Evolutionary conservation across 163 green algal species (phyloP), one percentile per base, ranked within the genome.

Genomic region (Chlamydomonas reinhardtii): DNA sequence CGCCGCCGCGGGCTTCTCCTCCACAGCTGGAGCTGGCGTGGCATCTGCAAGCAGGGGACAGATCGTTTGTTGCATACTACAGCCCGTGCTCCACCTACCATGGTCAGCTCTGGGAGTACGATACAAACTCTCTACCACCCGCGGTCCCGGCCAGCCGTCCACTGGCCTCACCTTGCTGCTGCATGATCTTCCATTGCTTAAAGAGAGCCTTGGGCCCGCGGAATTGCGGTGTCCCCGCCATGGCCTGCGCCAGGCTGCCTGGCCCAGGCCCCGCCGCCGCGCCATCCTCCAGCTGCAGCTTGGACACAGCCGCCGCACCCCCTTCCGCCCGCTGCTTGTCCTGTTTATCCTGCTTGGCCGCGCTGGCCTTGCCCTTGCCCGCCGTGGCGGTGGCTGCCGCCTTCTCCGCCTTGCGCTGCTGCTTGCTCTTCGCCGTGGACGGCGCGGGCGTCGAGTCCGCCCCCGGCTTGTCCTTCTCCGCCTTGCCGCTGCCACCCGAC

Each of bases 101-200:
- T n/a, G n/a, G n/a, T n/a, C n/a, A n/a, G n/a, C n/a, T n/a, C n/a
- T n/a, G n/a, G n/a, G n/a, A n/a, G n/a, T n/a, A n/a, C n/a, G n/a
- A n/a, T n/a, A n/a, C n/a, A n/a, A n/a, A n/a, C n/a, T n/a, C n/a
- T n/a, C n/a, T n/a, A n/a, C n/a, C n/a, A n/a, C n/a, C n/a, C n/a
- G n/a, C n/a, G n/a, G n/a, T n/a, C n/a, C n/a, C n/a, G n/a, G n/a
- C n/a, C n/a, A n/a, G n/a, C n/a, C n/a, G n/a, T n/a, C n/a, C n/a
- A n/a, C n/a, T n/a, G n/a, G n/a, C n/a, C 79, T 5, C 24, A 86
- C 76, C 84, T 84, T 89, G 88, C 84, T 87, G 85, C 72, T 85
- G 76, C 87, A 92, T 85, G 56, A 86, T 86, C 61, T 91, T 90
- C 80, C 75, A 81, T 74, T 93, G 84, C 85, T 94, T 94, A 80